A percentile compares a stretch with the other conserved stretches of the same genome.
Evolutionary conservation across 2,329 filamentous ascomycete genomes (phyloP).

Genomic region (Paecilomyces variotii): DNA sequence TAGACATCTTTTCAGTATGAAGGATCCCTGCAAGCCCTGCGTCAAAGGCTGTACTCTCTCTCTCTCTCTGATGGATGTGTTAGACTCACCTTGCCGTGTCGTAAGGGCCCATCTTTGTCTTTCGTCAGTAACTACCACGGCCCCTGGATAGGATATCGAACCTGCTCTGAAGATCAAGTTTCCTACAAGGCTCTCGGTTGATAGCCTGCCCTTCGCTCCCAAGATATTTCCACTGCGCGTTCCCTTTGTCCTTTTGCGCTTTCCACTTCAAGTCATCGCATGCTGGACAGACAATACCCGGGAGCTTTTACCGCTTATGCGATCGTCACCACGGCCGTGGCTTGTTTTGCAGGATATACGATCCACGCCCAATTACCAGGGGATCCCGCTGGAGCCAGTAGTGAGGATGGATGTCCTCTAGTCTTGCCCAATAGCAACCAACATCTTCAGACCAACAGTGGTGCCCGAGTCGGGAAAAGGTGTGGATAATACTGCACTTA

Average conservation of each 20-base stretch:
- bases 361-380: not conserved
- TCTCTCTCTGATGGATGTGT: not conserved
- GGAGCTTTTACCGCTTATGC: not conserved
- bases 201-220: not conserved
- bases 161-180: not conserved
- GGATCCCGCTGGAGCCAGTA: not conserved
- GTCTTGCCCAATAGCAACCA: not conserved
- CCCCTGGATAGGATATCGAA: not conserved
- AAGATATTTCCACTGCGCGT: not conserved
- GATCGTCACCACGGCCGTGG: not conserved
- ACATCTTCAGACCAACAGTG: not conserved
- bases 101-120: not conserved
- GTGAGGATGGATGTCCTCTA: not conserved
- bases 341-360: not conserved
- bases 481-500: not conserved
- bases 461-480: not conserved
- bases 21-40: not conserved
- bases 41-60: not conserved
- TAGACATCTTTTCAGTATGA: not conserved
- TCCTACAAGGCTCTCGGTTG: not conserved
- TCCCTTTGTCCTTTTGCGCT: not conserved
- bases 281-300: not conserved
- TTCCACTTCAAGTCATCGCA: not conserved
- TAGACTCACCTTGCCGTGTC: not conserved
- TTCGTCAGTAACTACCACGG: not conserved